Percentiles rank a stretch among this genome's conserved stretches.
Evolutionary conservation across 495 filamentous ascomycete genomes (phyloP).

Genomic region (Pseudoneurospora amorphoporcata): DNA sequence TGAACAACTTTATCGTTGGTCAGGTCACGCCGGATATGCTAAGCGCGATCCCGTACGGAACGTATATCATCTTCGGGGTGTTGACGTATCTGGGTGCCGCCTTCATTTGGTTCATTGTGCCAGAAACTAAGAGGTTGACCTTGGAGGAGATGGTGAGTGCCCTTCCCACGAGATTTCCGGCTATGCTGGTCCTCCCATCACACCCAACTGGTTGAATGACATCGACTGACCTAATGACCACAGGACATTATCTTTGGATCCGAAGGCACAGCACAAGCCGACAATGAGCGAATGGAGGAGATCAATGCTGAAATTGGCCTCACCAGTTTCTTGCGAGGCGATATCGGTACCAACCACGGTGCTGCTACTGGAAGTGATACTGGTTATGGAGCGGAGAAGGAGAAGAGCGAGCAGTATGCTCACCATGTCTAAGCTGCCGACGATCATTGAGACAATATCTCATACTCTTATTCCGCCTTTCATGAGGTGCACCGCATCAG

Average conservation of each 20-base stretch:
- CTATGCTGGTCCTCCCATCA: background rate
- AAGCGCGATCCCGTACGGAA: conserved; percentile 57
- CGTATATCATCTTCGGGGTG: conserved; percentile 69
- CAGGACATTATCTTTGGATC: conserved; percentile 69
- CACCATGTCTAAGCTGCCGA: conserved; percentile 1
- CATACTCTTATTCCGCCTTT: background rate
- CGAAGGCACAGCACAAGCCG: conserved; percentile 56
- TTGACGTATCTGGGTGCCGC: conserved; percentile 56
- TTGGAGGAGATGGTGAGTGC: conserved; percentile 44
- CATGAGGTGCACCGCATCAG: background rate
- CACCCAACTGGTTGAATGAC: background rate
- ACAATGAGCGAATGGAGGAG: conserved; percentile 60
- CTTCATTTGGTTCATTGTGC: conserved; percentile 69
- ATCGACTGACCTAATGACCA: background rate
- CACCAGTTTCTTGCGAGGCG: conserved; percentile 25
- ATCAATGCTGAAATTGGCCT: conserved; percentile 66
- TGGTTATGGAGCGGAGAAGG: conserved; percentile 16
- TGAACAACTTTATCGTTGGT: conserved; percentile 48
- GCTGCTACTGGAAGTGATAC: conserved; percentile 11
- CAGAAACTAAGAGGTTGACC: conserved; percentile 60
- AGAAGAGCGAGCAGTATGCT: conserved; percentile 3
- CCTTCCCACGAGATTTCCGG: background rate
- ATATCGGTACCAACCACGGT: conserved; percentile 10
- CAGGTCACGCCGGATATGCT: conserved; percentile 73
- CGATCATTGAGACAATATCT: background rate